Evolutionary conservation across 441 rosid genomes (phyloP), one percentile per base, ranked within the genome.

Genomic region (Lepidium campestre): DNA sequence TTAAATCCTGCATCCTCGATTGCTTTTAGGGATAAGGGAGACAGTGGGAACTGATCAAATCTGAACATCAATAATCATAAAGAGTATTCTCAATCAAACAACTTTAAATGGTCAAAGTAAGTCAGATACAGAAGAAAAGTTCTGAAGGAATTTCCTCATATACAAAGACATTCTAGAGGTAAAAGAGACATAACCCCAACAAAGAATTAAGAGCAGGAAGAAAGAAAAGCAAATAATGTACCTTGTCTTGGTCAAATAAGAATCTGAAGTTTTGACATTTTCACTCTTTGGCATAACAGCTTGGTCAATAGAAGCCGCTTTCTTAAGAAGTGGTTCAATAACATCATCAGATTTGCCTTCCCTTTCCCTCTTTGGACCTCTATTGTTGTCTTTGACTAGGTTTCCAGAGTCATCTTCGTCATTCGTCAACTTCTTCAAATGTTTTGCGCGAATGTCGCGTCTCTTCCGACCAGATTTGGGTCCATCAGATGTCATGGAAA

Each of bases 1-100:
- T 89, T 90, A 78, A 85, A 91, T 50, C 99, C 97, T 14, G 87
- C 96, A 78, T 85, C 96, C 82, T 79, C 88, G 70, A 89, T 79
- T 72, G 82, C 99, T 55, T 83, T 91, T 11, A 87, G 77, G 9
- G 97, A 81, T 76, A 87, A 77, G 19, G 90, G 86, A 32, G 99
- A 93, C 58, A 91, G 18, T 19, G 83, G 64, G 68, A 79, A 87
- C 42, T 87, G 90, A 76, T 87, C 93, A 72, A 93, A 93, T 70
- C 99, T 93, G 85, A 4, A 27, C 31, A 54, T 1, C 40, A 15
- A 61, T 60, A 1, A 60, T 36, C 42, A 72, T 10, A 42, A 17
- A 44, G 22, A 53, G 36, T 13, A 42, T 4, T 50, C 4, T 58
- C 42, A 52, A 52, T 60, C 46, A 67, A 56, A 65, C 37, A 57